Evolutionary conservation across 306 rosid genomes (phyloP).

Genomic region (Oemleria cerasiformis): DNA sequence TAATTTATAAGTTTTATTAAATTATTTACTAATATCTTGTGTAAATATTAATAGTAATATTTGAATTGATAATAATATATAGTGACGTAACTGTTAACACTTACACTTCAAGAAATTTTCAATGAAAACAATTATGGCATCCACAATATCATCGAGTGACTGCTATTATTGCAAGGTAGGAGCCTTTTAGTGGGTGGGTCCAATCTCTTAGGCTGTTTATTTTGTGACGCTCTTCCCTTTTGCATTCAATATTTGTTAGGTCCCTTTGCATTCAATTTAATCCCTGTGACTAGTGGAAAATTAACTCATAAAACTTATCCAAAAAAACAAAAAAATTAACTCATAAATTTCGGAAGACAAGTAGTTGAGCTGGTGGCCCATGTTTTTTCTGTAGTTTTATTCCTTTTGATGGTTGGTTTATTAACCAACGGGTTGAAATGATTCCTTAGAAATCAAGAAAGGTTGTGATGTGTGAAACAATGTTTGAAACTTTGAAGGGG

Average conservation of each 20-base stretch:
- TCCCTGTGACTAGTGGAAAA: neutral
- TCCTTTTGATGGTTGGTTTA: conserved; percentile 3
- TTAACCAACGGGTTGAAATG: neutral
- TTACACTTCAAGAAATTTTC: neutral
- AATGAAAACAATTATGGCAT: conserved; percentile 3
- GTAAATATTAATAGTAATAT: too few relatives aligned
- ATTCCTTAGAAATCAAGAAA: conserved; percentile 3
- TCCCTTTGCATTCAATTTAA: neutral
- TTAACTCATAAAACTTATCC: neutral
- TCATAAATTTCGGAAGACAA: neutral
- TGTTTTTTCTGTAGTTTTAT: neutral
- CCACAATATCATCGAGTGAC: conserved; percentile 7
- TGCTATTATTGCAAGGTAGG: neutral
- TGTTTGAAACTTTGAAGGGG: conserved; percentile 1
- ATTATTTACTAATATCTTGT: too few relatives aligned
- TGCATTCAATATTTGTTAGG: neutral
- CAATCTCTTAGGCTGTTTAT: neutral
- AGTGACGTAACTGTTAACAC: too few relatives aligned
- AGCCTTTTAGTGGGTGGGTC: conserved; percentile 1
- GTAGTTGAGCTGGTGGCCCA: conserved; percentile 4
- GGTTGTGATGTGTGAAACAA: neutral
- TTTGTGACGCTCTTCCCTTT: neutral
- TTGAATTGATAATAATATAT: too few relatives aligned
- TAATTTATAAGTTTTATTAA: too few relatives aligned
- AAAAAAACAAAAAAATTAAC: too few relatives aligned